A percentile compares a stretch with the other conserved stretches of the same genome.
Conservation (phyloP, 2,329 filamentous ascomycete genomes). For the Cladophialophora immunda region DNA sequence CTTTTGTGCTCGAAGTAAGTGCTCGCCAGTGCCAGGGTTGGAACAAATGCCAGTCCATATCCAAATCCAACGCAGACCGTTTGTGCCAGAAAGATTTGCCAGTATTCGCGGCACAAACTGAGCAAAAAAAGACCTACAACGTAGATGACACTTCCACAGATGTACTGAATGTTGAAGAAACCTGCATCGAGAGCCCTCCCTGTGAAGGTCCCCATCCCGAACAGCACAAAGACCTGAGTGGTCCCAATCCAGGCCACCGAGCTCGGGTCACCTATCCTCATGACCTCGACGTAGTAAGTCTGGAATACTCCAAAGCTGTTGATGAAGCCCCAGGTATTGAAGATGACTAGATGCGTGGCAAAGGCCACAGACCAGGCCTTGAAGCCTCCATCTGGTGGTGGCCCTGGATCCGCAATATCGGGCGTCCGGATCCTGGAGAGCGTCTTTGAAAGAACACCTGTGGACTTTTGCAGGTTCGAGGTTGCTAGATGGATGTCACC, state of each 20-base stretch:
- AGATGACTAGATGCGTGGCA: conserved; percentile 62
- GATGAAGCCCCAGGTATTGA: conserved; percentile 65
- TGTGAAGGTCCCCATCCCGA: conserved; percentile 60
- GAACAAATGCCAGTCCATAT: conserved; percentile 62
- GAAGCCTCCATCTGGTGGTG: conserved; percentile 60
- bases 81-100: conserved; percentile 61
- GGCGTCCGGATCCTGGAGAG: conserved; percentile 50
- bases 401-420: conserved; percentile 49
- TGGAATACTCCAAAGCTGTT: conserved; percentile 66
- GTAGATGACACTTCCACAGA: conserved; percentile 55
- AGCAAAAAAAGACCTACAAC: conserved; percentile 61
- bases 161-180: conserved; percentile 56
- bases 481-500: conserved; percentile 3
- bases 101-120: conserved; percentile 57
- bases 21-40: conserved; percentile 62
- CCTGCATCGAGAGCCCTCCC: conserved; percentile 62
- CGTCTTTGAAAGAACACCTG: conserved; percentile 40
- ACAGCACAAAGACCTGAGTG: conserved; percentile 60
- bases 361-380: conserved; percentile 64
- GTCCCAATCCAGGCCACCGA: conserved; percentile 63
- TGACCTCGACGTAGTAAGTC: conserved; percentile 57
- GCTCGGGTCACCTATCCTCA: conserved; percentile 53
- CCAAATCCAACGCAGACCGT: conserved; percentile 67
- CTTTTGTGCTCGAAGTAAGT: conserved; percentile 68
- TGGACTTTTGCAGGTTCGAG: conserved; percentile 4